Evolutionary conservation across 1,139 yeast genomes (phyloP).

Genomic region (Eremothecium cymbalariae): DNA sequence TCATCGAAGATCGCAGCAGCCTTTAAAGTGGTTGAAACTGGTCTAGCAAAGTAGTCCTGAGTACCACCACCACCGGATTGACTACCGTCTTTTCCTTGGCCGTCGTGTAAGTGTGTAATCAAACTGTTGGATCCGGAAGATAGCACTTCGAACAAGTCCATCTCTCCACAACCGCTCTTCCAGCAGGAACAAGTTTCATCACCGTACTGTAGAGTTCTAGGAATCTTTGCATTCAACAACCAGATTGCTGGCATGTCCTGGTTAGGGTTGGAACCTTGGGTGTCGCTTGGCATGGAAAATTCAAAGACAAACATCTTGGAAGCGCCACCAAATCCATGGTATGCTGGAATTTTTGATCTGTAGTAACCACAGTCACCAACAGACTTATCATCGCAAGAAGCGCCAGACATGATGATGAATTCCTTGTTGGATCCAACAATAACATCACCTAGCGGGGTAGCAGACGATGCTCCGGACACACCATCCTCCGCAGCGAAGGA

Average conservation of each 20-base stretch:
- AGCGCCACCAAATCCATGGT: conserved; percentile 60
- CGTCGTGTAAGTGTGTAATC: conserved; percentile 77
- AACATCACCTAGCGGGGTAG: conserved; percentile 56
- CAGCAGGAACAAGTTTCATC: conserved; percentile 80
- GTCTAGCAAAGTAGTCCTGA: conserved; percentile 79
- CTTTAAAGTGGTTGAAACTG: conserved; percentile 65
- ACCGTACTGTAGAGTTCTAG: conserved; percentile 90
- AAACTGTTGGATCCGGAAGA: conserved; percentile 62
- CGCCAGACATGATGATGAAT: conserved; percentile 65
- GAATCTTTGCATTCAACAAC: conserved; percentile 89
- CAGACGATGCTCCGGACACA: conserved; percentile 48
- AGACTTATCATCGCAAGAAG: conserved; percentile 47
- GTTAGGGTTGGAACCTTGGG: conserved; percentile 33
- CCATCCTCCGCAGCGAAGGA: conserved; percentile 77
- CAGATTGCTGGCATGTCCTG: conserved; percentile 72
- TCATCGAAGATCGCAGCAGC: conserved; percentile 82
- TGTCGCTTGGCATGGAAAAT: conserved; percentile 55
- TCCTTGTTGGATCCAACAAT: conserved; percentile 68
- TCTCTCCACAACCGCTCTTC: conserved; percentile 94
- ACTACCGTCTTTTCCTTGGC: conserved; percentile 60
- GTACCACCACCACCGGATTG: conserved; percentile 75
- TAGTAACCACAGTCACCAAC: conserved; percentile 75
- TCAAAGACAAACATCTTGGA: conserved; percentile 65
- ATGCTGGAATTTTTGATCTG: conserved; percentile 67
- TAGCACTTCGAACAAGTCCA: conserved; percentile 83